Percentiles rank a stretch among this genome's conserved stretches.
phyloP scores from a whole-genome alignment of 2,329 filamentous ascomycete genomes.

The Fusarium domesticum region DNA sequence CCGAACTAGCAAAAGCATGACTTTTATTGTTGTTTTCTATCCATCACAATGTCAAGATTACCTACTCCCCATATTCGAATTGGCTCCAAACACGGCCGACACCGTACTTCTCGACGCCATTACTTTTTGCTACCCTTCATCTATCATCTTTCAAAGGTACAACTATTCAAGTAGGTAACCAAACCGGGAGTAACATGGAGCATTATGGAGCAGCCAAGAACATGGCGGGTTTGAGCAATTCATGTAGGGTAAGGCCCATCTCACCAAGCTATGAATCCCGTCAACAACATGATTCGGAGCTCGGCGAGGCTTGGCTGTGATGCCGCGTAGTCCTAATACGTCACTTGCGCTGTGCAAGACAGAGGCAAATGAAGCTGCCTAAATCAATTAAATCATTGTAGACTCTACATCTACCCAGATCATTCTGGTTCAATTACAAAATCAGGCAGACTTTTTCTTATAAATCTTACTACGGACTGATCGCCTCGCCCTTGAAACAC shows the following conservation, averaged over 20 bases:
- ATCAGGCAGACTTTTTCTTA: not conserved
- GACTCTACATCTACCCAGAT: too few species aligned
- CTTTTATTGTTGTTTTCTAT: too few species aligned
- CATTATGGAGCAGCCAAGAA: conserved; percentile 5
- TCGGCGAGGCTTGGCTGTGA: conserved; percentile 19
- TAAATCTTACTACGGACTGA: not conserved
- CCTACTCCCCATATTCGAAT: too few species aligned
- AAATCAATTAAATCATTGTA: not conserved
- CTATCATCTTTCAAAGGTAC: too few species aligned
- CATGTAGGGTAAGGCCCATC: conserved; percentile 3
- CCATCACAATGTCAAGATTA: too few species aligned
- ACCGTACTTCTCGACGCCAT: too few species aligned
- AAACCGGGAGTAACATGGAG: not conserved
- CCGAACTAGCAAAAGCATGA: too few species aligned
- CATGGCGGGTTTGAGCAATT: not conserved
- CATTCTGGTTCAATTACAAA: not conserved
- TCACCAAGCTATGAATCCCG: conserved; percentile 10
- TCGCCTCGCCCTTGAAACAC: not conserved
- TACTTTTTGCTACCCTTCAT: too few species aligned
- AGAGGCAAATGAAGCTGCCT: conserved; percentile 14
- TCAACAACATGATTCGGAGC: conserved; percentile 7
- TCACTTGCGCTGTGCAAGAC: conserved; percentile 15
- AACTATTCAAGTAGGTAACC: too few species aligned
- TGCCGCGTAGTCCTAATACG: conserved; percentile 22
- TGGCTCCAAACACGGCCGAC: too few species aligned